Evolutionary conservation across 2,329 filamentous ascomycete genomes (phyloP).

Genomic region (Hirsutella minnesotensis): DNA sequence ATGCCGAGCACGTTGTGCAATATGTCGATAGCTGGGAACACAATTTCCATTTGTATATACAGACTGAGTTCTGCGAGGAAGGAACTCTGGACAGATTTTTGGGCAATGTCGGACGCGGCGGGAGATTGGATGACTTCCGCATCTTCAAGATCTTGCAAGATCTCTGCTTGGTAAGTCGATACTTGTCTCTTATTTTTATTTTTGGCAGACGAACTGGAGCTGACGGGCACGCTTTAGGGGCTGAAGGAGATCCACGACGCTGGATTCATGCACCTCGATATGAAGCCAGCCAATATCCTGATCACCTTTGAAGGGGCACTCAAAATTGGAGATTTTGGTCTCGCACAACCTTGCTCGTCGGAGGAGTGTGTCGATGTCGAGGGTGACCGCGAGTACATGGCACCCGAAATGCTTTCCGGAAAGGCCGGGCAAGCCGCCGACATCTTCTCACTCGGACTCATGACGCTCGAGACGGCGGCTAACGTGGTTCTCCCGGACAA

Average conservation of each 20-base stretch:
- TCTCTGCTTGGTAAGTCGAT: slow-evolving; percentile 56
- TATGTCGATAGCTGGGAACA: slow-evolving; percentile 84
- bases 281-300: slow-evolving; percentile 78
- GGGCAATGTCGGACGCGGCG: slow-evolving; percentile 67
- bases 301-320: slow-evolving; percentile 71
- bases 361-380: slow-evolving; percentile 72
- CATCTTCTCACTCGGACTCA: slow-evolving; percentile 86
- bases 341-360: slow-evolving; percentile 70
- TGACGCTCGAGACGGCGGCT: slow-evolving; percentile 86
- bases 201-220: too few relatives aligned
- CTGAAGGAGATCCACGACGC: slow-evolving; percentile 81
- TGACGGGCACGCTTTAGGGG: slow-evolving; percentile 41
- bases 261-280: slow-evolving; percentile 73
- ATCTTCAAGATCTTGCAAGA: slow-evolving; percentile 98
- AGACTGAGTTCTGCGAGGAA: slow-evolving; percentile 94
- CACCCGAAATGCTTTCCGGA: slow-evolving; percentile 79
- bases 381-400: slow-evolving; percentile 93
- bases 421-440: slow-evolving; percentile 85
- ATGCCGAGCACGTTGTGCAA: slow-evolving; percentile 75
- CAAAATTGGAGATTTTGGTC: slow-evolving; percentile 78
- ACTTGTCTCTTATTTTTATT: too few relatives aligned
- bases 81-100: slow-evolving; percentile 83
- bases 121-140: slow-evolving; percentile 86
- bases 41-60: slow-evolving; percentile 79
- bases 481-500: slow-evolving; percentile 93